Evolutionary conservation across 2,329 filamentous ascomycete species (phyloP).

Genomic region (Zalaria obscura): DNA sequence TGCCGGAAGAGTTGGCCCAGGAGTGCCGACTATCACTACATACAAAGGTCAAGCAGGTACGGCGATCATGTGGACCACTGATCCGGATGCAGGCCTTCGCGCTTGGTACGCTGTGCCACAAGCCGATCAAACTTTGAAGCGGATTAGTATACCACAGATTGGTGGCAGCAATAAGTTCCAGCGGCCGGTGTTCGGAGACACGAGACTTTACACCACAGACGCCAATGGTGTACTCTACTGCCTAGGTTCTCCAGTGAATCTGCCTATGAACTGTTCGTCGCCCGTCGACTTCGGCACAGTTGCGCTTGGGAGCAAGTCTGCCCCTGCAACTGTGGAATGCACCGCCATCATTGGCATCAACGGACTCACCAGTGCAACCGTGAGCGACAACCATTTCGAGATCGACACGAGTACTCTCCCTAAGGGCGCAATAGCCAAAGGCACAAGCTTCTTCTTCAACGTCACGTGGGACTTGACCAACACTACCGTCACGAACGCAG

Average conservation of each 20-base stretch:
- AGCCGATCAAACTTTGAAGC: slow-evolving; percentile 19
- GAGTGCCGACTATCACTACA: slow-evolving; percentile 22
- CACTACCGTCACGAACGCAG: slow-evolving; percentile 7
- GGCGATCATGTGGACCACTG: slow-evolving; percentile 26
- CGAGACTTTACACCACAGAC: slow-evolving; percentile 22
- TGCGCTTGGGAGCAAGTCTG: slow-evolving; percentile 18
- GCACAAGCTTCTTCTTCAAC: slow-evolving; percentile 25
- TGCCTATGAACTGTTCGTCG: slow-evolving; percentile 25
- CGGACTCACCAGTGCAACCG: slow-evolving; percentile 21
- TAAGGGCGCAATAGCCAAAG: slow-evolving; percentile 19
- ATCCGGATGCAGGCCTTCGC: slow-evolving; percentile 23
- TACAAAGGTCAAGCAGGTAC: slow-evolving; percentile 21
- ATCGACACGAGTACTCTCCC: slow-evolving; percentile 25
- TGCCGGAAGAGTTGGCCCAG: slow-evolving; percentile 16
- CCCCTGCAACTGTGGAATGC: slow-evolving; percentile 18
- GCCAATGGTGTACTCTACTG: slow-evolving; percentile 18
- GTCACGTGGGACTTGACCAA: slow-evolving; percentile 24
- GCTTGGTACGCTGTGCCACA: slow-evolving; percentile 26
- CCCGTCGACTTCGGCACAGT: slow-evolving; percentile 26
- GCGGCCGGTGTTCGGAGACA: slow-evolving; percentile 27
- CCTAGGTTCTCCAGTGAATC: slow-evolving; percentile 26
- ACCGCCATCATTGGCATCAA: slow-evolving; percentile 24
- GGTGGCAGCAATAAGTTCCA: slow-evolving; percentile 26
- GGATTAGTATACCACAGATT: slow-evolving; percentile 22
- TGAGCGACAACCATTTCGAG: slow-evolving; percentile 22